phyloP scores from a whole-genome alignment of 139 green algal species.

The Closterium sp. region DNA sequence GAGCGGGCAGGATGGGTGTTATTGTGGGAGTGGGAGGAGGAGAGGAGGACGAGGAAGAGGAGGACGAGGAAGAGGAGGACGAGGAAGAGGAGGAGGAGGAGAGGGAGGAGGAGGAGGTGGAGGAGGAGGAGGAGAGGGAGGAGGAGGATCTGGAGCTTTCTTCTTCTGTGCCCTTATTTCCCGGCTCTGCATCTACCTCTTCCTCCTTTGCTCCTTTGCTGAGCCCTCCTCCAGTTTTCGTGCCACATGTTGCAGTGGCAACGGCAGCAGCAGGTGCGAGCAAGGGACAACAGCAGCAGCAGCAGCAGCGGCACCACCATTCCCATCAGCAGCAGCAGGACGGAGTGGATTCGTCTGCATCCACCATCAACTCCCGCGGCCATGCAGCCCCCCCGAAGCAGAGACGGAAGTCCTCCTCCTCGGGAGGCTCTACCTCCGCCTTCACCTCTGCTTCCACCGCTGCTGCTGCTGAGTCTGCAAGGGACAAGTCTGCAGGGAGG shows the following conservation, averaged over 20 bases:
- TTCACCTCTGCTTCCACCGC: neutral
- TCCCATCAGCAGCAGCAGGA: neutral
- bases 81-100: neutral
- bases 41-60: no score
- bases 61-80: no score
- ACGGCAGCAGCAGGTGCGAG: neutral
- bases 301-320: neutral
- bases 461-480: neutral
- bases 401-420: neutral
- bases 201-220: neutral
- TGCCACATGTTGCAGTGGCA: neutral
- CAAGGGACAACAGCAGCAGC: neutral
- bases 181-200: neutral
- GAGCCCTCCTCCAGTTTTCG: neutral
- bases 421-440: neutral
- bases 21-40: neutral
- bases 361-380: neutral
- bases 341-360: neutral
- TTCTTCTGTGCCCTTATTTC: neutral
- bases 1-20: neutral
- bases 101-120: no score
- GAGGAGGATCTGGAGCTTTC: neutral
- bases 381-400: neutral
- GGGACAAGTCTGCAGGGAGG: neutral
- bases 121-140: no score